Evolutionary conservation across 768 basidiomycete species (phyloP).

Genomic region (Hericium erinaceus): DNA sequence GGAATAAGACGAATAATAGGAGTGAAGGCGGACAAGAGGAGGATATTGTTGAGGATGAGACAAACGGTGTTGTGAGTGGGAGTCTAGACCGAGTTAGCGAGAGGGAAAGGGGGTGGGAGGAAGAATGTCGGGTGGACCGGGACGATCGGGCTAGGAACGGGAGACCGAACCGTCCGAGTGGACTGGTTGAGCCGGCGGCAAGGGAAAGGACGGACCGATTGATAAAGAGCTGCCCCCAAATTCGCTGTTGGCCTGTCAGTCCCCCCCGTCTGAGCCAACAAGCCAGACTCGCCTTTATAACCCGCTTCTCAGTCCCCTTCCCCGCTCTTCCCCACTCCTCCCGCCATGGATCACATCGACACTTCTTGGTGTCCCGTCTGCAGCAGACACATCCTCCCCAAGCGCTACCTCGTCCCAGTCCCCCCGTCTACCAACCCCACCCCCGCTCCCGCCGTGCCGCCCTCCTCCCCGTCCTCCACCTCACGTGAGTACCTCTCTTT

Average conservation of each 20-base stretch:
- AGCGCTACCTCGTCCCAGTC: slow-evolving; percentile 48
- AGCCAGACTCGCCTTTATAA: background rate
- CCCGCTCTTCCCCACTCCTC: background rate
- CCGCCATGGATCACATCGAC: slow-evolving; percentile 33
- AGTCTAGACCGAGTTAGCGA: background rate
- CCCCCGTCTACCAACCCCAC: slow-evolving; percentile 16
- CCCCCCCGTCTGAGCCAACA: background rate
- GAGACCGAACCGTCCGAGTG: background rate
- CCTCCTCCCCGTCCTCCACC: slow-evolving; percentile 24
- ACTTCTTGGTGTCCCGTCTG: slow-evolving; percentile 77
- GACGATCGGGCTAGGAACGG: background rate
- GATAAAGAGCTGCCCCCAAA: background rate
- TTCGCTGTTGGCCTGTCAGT: background rate
- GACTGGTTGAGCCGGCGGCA: background rate
- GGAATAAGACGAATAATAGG: background rate
- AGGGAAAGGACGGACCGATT: background rate
- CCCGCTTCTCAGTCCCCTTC: background rate
- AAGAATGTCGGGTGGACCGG: background rate
- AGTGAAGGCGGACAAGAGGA: background rate
- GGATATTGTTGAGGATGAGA: background rate
- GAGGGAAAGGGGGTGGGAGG: background rate
- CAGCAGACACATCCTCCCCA: slow-evolving; percentile 72
- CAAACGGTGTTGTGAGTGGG: background rate
- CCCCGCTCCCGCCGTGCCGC: slow-evolving; percentile 28
- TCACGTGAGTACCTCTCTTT: slow-evolving; percentile 27